phyloP scores from a whole-genome alignment of 2,329 filamentous ascomycete species.

The Colletotrichum brevisporum region DNA sequence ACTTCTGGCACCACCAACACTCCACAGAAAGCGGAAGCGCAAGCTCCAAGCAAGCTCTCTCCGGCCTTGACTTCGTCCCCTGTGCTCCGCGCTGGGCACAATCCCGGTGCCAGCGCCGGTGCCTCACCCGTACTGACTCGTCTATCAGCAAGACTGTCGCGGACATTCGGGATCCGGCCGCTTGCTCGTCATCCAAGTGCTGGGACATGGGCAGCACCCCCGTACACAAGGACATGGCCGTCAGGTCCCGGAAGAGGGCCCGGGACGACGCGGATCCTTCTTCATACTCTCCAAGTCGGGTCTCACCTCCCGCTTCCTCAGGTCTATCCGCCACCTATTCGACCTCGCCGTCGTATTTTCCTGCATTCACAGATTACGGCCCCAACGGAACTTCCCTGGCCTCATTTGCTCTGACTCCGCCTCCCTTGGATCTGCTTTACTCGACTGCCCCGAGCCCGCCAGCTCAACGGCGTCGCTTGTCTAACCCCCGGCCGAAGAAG shows the following conservation, averaged over 20 bases:
- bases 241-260: conserved; percentile 21
- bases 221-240: conserved; percentile 5
- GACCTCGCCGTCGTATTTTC: background rate
- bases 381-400: background rate
- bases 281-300: background rate
- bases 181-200: background rate
- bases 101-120: conserved; percentile 10
- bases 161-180: no score
- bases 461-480: conserved; percentile 24
- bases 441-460: background rate
- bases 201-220: background rate
- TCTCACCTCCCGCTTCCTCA: background rate
- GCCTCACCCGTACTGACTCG: conserved; percentile 8
- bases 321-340: background rate
- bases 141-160: background rate
- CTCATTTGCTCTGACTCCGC: background rate
- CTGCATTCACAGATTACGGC: background rate
- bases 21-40: no score
- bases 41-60: no score
- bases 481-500: background rate
- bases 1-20: no score
- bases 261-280: conserved; percentile 24
- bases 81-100: conserved; percentile 10
- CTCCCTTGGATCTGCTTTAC: background rate
- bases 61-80: background rate